Base-by-base conservation (phyloP, 495 filamentous ascomycete genomes). In the Tuber aestivum region DNA sequence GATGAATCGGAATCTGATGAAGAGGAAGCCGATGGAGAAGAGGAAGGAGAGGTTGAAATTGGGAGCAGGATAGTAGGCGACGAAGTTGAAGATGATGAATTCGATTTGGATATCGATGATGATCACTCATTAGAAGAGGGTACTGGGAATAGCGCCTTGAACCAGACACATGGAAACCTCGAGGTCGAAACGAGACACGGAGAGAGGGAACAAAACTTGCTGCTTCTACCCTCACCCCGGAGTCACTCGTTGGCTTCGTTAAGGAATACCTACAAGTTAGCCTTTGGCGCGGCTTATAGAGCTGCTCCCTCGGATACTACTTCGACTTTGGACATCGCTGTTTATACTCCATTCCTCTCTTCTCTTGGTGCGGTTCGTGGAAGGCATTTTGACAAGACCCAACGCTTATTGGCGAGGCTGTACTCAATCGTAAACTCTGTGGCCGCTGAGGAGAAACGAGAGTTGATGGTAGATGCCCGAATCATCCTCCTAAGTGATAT, bases 391-490 rank as follows among this genome's bases (percentile, higher is more conserved):
- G 85, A 83, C 77, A 84, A 87, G 40, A 86, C 91, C 14, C 94
- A 97, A 85, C 84, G 85, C 41, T 86, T 94, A 21, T 82, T 98
- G 37, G 92, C 92, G 35, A 89, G 87, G 72, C 80, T 97, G 74
- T 98, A 98, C 86, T 98, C 68, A 85, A 95, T 80, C 89, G 90
- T 50, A 85, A 90, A 71, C 85, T 93, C 40, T 91, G 89, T 75
- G 87, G 85, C 85, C 32, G 85, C 91, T 74, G 86, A 94, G 81
- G 82, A 92, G 83, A 88, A 90, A 84, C 88, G 88, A 35, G 88
- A 90, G 18, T 89, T 89, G 35, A 91, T 93, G 40, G 89, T 97
- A 48, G 93, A 97, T 85, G 87, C 89, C 2, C 89, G 94, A 20
- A 86, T 97, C 44, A 72, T 97, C 38, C 86, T 97, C 41, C 82